Evolutionary conservation across 2,329 filamentous ascomycete genomes (phyloP).

Genomic region (Talaromyces albobiverticillius): DNA sequence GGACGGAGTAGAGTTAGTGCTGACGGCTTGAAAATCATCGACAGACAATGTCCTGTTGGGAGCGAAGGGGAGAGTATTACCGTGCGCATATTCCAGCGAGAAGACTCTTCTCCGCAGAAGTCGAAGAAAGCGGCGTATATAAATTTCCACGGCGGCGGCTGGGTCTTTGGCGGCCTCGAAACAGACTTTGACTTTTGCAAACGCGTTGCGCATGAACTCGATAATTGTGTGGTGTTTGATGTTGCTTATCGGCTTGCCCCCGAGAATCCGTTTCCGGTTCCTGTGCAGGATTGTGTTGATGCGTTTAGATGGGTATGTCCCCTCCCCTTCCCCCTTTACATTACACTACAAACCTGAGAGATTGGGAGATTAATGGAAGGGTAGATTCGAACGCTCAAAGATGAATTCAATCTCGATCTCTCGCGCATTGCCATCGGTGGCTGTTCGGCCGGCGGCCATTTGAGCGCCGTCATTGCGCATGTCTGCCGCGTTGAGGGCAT

Average conservation of each 20-base stretch:
- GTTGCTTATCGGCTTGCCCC: constrained; percentile 43
- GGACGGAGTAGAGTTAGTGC: constrained; percentile 34
- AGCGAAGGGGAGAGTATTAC: constrained; percentile 40
- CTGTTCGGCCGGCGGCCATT: constrained; percentile 38
- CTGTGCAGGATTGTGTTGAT: constrained; percentile 38
- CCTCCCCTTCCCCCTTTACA: no score
- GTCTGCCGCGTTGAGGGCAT: constrained; percentile 36
- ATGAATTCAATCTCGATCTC: constrained; percentile 34
- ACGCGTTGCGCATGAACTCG: constrained; percentile 34
- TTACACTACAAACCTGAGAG: no score
- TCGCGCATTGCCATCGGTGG: constrained; percentile 36
- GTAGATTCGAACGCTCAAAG: constrained; percentile 26
- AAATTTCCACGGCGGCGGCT: constrained; percentile 42
- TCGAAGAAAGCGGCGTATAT: constrained; percentile 39
- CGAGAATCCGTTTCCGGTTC: constrained; percentile 36
- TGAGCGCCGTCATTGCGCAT: constrained; percentile 37
- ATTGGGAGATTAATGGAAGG: no score
- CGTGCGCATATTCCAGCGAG: constrained; percentile 40
- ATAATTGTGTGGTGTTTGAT: constrained; percentile 42
- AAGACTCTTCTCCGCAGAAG: background rate
- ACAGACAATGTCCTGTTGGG: constrained; percentile 39
- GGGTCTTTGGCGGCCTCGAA: constrained; percentile 41
- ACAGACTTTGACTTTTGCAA: constrained; percentile 43
- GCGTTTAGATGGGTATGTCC: constrained; percentile 37
- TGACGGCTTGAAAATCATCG: constrained; percentile 37